Conservation (phyloP, 2,329 filamentous ascomycete genomes). For the Alternaria arbusti region DNA sequence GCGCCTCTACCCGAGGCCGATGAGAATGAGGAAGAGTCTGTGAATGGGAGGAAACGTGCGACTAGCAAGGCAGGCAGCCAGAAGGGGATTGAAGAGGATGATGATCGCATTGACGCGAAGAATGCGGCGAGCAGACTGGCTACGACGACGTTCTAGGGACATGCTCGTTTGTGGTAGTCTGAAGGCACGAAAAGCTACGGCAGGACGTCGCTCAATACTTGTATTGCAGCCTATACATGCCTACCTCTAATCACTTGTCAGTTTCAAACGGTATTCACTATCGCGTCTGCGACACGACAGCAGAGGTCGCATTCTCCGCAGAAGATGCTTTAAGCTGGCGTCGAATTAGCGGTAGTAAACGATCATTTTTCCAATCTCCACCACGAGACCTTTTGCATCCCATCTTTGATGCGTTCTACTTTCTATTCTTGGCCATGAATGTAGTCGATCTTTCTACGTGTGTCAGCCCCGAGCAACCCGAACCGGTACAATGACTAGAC, state of each 20-base stretch:
- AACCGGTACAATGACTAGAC: neutral
- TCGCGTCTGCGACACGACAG: neutral
- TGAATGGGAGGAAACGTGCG: conserved; percentile 57
- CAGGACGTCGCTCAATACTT: too few species aligned
- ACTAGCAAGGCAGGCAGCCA: conserved; percentile 60
- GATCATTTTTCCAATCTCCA: neutral
- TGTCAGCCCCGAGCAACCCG: neutral
- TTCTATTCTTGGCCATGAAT: neutral
- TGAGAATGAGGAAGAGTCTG: conserved; percentile 58
- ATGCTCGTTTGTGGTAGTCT: conserved; percentile 13
- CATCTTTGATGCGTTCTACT: too few species aligned
- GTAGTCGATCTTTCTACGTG: neutral
- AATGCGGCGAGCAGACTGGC: conserved; percentile 95
- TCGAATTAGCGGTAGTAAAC: neutral
- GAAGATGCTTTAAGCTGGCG: neutral
- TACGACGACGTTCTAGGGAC: conserved; percentile 81
- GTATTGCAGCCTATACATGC: conserved; percentile 7
- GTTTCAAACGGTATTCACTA: neutral
- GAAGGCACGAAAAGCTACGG: too few species aligned
- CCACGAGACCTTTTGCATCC: too few species aligned
- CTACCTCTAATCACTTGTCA: neutral
- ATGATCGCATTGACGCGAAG: conserved; percentile 91
- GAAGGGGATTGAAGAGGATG: conserved; percentile 78
- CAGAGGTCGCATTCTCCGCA: neutral
- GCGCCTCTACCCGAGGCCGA: conserved; percentile 64